Conservation (phyloP, 805 yeast species). For the Candida morakotiae region DNA sequence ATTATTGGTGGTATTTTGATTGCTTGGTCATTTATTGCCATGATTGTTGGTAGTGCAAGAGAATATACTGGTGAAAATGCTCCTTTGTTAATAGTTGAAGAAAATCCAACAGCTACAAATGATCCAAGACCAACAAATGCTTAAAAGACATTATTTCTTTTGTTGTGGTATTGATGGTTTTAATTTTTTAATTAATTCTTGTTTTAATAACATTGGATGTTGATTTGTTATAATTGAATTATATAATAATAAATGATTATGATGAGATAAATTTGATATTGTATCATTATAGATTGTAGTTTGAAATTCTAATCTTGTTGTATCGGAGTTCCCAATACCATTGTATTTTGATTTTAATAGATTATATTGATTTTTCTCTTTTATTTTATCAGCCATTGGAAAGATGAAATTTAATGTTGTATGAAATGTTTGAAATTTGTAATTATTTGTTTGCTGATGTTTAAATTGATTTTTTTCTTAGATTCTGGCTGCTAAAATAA, state of each 20-base stretch:
- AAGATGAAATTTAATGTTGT: no score
- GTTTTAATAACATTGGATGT: conserved; percentile 25
- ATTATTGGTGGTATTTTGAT: conserved; percentile 57
- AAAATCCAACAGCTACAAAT: not conserved
- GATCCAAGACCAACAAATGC: not conserved
- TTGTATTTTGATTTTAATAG: conserved; percentile 49
- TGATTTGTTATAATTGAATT: conserved; percentile 50
- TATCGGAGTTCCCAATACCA: conserved; percentile 75
- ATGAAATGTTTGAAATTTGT: no score
- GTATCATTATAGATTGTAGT: conserved; percentile 66
- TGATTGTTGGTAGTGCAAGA: conserved; percentile 30
- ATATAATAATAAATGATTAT: conserved; percentile 50
- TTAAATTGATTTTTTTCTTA: not conserved
- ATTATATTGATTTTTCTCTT: conserved; percentile 32
- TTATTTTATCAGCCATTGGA: conserved; percentile 41
- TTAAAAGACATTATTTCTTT: not conserved
- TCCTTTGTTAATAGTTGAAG: conserved; percentile 28
- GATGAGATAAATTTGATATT: conserved; percentile 57
- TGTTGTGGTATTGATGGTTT: conserved; percentile 4
- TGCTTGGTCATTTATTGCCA: conserved; percentile 44
- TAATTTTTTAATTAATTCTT: conserved; percentile 32
- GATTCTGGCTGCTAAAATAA: no score
- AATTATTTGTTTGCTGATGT: no score
- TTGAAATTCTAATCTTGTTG: conserved; percentile 66
- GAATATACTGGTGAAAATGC: conserved; percentile 23